Evolutionary conservation across 805 yeast species (phyloP), one percentile per base, ranked within the genome.

Genomic region (Blastobotrys muscicola): DNA sequence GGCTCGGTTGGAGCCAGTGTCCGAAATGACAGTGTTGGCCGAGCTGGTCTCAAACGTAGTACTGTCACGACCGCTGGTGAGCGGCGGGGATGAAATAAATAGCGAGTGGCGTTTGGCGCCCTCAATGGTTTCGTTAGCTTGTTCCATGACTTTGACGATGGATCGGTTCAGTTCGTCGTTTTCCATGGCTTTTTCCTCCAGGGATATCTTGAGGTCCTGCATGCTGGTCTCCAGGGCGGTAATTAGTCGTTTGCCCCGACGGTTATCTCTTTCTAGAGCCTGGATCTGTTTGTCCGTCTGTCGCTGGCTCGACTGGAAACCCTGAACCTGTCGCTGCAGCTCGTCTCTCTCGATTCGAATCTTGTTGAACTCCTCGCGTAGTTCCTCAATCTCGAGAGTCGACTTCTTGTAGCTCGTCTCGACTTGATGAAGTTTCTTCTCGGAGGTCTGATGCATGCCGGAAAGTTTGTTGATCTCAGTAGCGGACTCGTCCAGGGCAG

Each of bases 111-210:
- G 47, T 37, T 54, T 54, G 29, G 56, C 58, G 3, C 53, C 56
- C 31, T 48, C 58, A 23, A 54, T 52, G 12, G 58, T 52, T 33
- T 51, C 52, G 31, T 45, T 50, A 13, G 58, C 58, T 29, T 52
- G 56, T 23, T 56, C 58, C 50, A 56, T 56, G 11, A 56, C 59
- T 33, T 50, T 51, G 11, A 42, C 42, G 33, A 60, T 52, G 8
- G 60, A 54, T 16, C 60, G 39, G 29, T 50, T 50, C 30, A 60
- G 50, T 39, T 58, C 62, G 39, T 60, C 64, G 45, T 60, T 61
- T 41, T 62, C 67, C 49, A 62, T 54, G 7, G 58, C 56, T 49
- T 55, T 54, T 37, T 61, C 65, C 45, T 62, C 66, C 4, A 62
- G 48, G 3, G 64, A 50, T 29, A 62, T 49, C 47, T 62, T 60